A percentile compares a stretch with the other conserved stretches of the same genome.
phyloP scores from a whole-genome alignment of 208 protist genomes.

The Leishmania braziliensis region DNA sequence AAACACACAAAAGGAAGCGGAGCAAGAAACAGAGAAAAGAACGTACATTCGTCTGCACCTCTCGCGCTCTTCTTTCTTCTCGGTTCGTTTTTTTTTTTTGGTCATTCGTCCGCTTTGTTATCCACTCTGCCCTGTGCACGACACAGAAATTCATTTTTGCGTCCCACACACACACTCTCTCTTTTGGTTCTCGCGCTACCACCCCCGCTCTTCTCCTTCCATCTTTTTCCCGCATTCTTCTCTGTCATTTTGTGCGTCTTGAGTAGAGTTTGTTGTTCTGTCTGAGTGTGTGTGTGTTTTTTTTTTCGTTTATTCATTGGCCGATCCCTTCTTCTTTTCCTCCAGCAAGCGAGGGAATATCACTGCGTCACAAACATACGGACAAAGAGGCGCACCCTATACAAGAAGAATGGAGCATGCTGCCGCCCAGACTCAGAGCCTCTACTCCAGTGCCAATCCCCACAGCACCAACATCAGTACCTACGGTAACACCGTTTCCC shows the following conservation, averaged over 20 bases:
- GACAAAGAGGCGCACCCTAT: not conserved
- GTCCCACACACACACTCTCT: too few relatives aligned
- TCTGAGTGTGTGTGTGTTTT: not conserved
- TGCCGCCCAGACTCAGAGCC: constrained; percentile 8
- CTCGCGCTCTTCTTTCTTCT: too few relatives aligned
- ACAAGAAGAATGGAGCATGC: constrained; percentile 4
- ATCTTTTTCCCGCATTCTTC: not conserved
- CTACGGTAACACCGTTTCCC: constrained; percentile 10
- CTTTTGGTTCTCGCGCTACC: not conserved
- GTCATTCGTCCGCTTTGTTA: not conserved
- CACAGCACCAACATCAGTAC: constrained; percentile 2
- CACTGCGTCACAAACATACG: not conserved
- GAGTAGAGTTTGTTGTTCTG: not conserved
- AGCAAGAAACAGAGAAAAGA: not conserved
- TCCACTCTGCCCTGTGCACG: too few relatives aligned
- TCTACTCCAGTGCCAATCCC: constrained; percentile 15
- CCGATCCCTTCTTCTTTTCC: not conserved
- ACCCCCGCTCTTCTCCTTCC: not conserved
- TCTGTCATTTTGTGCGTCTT: not conserved
- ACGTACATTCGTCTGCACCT: too few relatives aligned
- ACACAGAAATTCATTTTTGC: not conserved
- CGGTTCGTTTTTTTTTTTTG: not conserved
- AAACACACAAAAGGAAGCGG: not conserved
- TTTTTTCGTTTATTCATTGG: not conserved
- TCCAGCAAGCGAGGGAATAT: not conserved